phyloP scores from a whole-genome alignment of 305 asterid species.

The Solanum aculeatissimum region DNA sequence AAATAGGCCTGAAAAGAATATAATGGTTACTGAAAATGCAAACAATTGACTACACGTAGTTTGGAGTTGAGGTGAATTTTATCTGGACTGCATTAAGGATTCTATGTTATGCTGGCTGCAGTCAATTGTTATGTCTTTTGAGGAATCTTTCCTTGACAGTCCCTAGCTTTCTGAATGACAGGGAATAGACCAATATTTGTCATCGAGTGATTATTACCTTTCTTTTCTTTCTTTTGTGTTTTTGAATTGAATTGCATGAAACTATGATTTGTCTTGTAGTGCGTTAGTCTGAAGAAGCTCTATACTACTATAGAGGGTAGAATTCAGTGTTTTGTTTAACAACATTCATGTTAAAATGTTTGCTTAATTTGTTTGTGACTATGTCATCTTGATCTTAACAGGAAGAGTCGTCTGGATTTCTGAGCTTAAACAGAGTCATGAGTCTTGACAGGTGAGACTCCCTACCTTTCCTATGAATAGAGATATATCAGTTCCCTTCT shows the following conservation, averaged over 20 bases:
- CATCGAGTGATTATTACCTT: not conserved
- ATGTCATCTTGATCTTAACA: conserved; percentile 6
- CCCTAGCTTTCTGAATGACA: not conserved
- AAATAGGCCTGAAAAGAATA: not conserved
- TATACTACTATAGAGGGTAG: not conserved
- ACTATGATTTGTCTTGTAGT: not conserved
- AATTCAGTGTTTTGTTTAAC: not conserved
- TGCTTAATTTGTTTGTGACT: not conserved
- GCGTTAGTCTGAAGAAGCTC: not conserved
- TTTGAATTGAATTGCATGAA: not conserved
- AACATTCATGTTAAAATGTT: not conserved
- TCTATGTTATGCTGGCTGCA: not conserved
- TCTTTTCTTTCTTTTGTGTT: not conserved
- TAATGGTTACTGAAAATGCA: not conserved
- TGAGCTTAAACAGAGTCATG: conserved; percentile 90
- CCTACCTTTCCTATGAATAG: not conserved
- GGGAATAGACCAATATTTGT: not conserved
- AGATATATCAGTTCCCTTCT: not conserved
- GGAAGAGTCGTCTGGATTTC: conserved; percentile 83
- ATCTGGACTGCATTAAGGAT: not conserved
- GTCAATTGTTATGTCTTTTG: not conserved
- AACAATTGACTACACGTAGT: not conserved
- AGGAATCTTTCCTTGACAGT: not conserved
- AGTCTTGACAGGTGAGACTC: conserved; percentile 64
- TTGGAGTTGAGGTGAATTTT: not conserved